phyloP scores from a whole-genome alignment of 2,329 filamentous ascomycete genomes.

The Colletotrichum cuscutae region DNA sequence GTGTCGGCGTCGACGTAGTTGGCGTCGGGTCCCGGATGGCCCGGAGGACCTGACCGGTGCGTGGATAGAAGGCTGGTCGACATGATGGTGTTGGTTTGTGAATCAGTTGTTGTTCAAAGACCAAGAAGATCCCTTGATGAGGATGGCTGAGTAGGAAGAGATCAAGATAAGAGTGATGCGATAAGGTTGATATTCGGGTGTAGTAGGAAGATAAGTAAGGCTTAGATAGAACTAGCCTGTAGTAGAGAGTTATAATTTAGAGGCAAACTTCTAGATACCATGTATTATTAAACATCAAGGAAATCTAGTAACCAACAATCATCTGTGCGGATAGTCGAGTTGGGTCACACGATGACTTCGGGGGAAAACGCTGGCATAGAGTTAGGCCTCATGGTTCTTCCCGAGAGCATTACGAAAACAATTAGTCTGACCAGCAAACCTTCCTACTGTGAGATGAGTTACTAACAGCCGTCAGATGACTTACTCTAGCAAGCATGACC shows the following conservation, averaged over 20 bases:
- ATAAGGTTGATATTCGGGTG: neutral
- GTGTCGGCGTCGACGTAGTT: slow-evolving; percentile 33
- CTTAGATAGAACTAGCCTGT: neutral
- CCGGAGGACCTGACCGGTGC: neutral
- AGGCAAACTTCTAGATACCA: neutral
- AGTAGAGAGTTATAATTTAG: neutral
- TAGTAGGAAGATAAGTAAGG: neutral
- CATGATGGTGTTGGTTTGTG: neutral
- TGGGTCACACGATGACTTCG: neutral
- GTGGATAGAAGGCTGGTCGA: slow-evolving; percentile 2
- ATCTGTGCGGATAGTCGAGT: neutral
- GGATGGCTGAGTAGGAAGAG: neutral
- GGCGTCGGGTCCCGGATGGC: neutral
- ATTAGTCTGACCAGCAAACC: neutral
- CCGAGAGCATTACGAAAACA: neutral
- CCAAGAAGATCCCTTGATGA: neutral
- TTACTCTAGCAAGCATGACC: neutral
- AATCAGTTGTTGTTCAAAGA: neutral
- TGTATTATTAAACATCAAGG: neutral
- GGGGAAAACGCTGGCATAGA: neutral
- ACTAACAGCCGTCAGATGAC: neutral
- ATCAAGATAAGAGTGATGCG: neutral
- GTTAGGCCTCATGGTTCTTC: neutral
- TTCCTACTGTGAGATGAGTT: too few relatives aligned
- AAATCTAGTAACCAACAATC: neutral